Conservation (phyloP, 345 rosid species). For the Populus davidiana region DNA sequence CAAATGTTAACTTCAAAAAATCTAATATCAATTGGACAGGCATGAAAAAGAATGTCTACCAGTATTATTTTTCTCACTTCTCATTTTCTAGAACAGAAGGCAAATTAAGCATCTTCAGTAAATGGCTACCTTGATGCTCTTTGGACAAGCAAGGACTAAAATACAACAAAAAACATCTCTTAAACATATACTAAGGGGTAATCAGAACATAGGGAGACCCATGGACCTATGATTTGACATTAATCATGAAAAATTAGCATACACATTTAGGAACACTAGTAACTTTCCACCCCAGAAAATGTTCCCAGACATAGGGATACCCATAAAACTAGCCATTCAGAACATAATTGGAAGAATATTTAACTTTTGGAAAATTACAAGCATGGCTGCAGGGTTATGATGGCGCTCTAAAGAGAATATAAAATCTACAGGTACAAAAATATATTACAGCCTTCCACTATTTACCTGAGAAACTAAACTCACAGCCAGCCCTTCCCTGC, state of each 20-base stretch:
- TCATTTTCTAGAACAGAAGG: no score
- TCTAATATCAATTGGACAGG: no score
- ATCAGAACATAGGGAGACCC: no score
- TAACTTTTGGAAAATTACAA: neutral
- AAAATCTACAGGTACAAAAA: neutral
- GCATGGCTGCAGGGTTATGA: neutral
- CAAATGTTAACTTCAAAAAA: neutral
- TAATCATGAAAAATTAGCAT: no score
- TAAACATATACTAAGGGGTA: neutral
- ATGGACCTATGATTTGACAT: no score
- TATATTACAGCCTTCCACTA: neutral
- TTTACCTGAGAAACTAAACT: slow-evolving; percentile 78
- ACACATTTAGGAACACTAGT: neutral
- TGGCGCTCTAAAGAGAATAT: neutral
- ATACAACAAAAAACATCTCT: neutral
- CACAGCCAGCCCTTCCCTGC: slow-evolving; percentile 84
- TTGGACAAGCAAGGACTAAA: neutral
- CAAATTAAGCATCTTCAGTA: no score
- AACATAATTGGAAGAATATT: neutral
- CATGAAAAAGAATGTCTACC: no score
- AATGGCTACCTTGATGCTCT: no score
- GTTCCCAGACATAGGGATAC: no score
- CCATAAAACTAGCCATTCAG: no score
- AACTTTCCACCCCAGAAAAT: no score
- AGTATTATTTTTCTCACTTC: no score